Evolutionary conservation across 2,329 filamentous ascomycete species (phyloP).

Genomic region (Scleromitrula shiraiana): DNA sequence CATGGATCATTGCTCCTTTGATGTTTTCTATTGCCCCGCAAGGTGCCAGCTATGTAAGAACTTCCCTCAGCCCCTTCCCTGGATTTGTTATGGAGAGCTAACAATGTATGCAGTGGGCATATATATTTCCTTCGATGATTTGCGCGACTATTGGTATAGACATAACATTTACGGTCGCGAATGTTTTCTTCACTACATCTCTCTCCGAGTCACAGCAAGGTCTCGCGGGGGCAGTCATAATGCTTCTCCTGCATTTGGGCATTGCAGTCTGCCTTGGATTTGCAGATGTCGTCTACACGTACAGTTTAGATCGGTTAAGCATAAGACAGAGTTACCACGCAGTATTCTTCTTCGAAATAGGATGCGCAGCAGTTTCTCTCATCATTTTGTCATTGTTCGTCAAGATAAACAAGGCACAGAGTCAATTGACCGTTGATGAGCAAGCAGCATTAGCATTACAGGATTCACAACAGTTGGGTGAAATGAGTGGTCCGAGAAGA

Average conservation of each 20-base stretch:
- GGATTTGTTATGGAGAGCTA: background rate
- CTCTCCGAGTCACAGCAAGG: constrained; percentile 61
- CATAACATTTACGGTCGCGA: constrained; percentile 66
- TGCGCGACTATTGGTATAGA: constrained; percentile 66
- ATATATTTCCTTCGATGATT: constrained; percentile 62
- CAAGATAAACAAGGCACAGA: constrained; percentile 44
- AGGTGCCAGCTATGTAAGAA: constrained; percentile 23
- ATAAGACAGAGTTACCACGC: constrained; percentile 49
- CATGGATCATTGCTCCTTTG: constrained; percentile 43
- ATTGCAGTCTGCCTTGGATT: constrained; percentile 66
- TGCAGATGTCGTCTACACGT: constrained; percentile 54
- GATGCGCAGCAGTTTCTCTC: constrained; percentile 43
- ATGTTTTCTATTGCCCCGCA: constrained; percentile 46
- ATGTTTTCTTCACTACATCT: constrained; percentile 69
- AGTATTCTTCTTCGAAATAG: constrained; percentile 60
- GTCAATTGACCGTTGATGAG: constrained; percentile 51
- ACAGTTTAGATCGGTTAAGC: constrained; percentile 30
- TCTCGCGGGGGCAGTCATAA: constrained; percentile 63
- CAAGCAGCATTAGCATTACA: constrained; percentile 29
- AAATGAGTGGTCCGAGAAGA: background rate
- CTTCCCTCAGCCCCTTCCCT: background rate
- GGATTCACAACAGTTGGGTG: background rate
- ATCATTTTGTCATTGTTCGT: constrained; percentile 44
- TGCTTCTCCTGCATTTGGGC: constrained; percentile 61
- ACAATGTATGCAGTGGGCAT: constrained; percentile 52